phyloP scores from a whole-genome alignment of 2,329 filamentous ascomycete species.

The Pseudogymnoascus sp. region DNA sequence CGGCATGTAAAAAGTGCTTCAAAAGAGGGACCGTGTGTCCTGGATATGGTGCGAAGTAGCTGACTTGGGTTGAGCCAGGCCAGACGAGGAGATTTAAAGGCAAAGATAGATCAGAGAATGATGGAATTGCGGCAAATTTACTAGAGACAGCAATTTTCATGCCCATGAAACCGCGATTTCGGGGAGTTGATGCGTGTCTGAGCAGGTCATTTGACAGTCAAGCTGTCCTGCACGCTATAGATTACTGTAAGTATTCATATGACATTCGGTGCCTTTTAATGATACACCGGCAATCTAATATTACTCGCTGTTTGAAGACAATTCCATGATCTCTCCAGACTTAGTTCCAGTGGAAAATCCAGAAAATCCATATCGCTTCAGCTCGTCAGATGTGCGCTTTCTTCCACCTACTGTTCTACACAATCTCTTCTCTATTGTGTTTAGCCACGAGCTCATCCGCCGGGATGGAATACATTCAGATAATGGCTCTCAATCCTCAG shows the following conservation, averaged over 20 bases:
- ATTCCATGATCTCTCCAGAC: not conserved
- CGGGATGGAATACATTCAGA: not conserved
- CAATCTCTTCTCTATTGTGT: not conserved
- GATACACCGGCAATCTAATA: conserved; percentile 1
- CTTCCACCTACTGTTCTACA: not conserved
- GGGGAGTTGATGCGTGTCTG: not conserved
- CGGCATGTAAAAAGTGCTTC: not conserved
- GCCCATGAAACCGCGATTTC: not conserved
- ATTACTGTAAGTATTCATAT: not conserved
- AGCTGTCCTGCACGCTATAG: not conserved
- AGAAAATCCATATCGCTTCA: not conserved
- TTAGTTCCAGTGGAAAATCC: not conserved
- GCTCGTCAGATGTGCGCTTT: not conserved
- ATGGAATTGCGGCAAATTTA: not conserved
- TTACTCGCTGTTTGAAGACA: not conserved
- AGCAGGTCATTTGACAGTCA: not conserved
- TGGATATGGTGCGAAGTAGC: not conserved
- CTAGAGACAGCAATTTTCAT: not conserved
- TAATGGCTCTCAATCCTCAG: not conserved
- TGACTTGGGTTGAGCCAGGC: not conserved
- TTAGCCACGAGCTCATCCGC: not conserved
- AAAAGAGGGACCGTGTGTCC: not conserved
- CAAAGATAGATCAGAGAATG: no score
- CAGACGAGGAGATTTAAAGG: not conserved
- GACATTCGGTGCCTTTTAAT: not conserved